A percentile compares a stretch with the other conserved stretches of the same genome.
phyloP scores from a whole-genome alignment of 2,329 filamentous ascomycete species.

The Dendrostoma leiphaemia region DNA sequence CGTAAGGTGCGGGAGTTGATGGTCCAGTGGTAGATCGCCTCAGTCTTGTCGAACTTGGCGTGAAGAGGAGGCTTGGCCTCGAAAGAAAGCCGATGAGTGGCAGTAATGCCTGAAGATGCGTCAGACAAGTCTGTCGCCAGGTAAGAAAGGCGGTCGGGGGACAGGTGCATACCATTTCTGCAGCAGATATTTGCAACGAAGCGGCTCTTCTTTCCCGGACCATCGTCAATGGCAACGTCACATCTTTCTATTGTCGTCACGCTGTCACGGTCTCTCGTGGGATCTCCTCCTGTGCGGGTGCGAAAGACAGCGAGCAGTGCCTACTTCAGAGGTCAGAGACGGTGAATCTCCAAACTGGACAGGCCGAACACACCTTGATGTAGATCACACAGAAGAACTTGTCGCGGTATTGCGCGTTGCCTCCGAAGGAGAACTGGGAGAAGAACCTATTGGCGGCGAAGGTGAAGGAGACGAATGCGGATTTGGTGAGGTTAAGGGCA shows the following conservation, averaged over 20 bases:
- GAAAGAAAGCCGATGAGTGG: slow-evolving; percentile 74
- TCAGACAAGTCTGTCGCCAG: slow-evolving; percentile 1
- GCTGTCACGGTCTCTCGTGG: slow-evolving; percentile 55
- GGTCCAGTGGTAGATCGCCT: slow-evolving; percentile 68
- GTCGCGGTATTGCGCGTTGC: slow-evolving; percentile 47
- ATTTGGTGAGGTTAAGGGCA: slow-evolving; percentile 76
- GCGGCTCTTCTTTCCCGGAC: slow-evolving; percentile 67
- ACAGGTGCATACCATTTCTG: slow-evolving; percentile 56
- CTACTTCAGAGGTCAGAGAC: slow-evolving; percentile 33
- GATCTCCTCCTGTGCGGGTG: slow-evolving; percentile 58
- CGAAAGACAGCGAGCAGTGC: slow-evolving; percentile 73
- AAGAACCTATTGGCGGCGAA: slow-evolving; percentile 70
- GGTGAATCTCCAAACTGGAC: neutral
- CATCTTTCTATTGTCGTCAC: slow-evolving; percentile 72
- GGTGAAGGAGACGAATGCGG: slow-evolving; percentile 72
- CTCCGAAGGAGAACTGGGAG: slow-evolving; percentile 66
- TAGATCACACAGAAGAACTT: slow-evolving; percentile 75
- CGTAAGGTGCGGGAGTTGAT: slow-evolving; percentile 70
- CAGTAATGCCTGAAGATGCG: slow-evolving; percentile 58
- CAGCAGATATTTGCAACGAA: slow-evolving; percentile 73
- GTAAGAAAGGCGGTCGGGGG: neutral
- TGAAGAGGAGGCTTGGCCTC: slow-evolving; percentile 73
- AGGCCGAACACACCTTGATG: slow-evolving; percentile 52
- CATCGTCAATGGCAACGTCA: slow-evolving; percentile 71
- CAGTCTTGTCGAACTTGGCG: slow-evolving; percentile 68